These are phyloP conservation scores for Eruca vesicaria DNA, from an alignment of 441 rosid species.

Conservation along the genomic window DNA sequence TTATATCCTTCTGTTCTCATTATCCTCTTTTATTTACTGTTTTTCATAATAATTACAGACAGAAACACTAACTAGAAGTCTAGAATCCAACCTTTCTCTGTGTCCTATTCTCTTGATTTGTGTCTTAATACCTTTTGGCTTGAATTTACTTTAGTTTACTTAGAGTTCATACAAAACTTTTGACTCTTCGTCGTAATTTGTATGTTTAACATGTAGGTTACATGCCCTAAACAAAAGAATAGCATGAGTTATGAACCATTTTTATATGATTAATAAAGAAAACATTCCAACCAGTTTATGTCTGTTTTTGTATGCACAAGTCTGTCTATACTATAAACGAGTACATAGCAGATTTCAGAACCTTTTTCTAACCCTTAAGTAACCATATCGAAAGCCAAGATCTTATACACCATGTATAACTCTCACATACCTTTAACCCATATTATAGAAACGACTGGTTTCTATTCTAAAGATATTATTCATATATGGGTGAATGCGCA, in stretches of 20 bases:
- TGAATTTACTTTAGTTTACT: conserved; percentile 15
- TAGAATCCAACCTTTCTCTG: neutral
- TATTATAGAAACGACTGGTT: neutral
- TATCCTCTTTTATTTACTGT: conserved; percentile 14
- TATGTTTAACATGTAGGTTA: neutral
- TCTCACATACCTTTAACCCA: neutral
- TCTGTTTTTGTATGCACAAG: neutral
- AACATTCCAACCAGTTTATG: neutral
- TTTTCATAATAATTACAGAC: conserved; percentile 22
- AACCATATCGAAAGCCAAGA: neutral
- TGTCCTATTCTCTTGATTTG: conserved; percentile 22
- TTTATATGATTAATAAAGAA: neutral
- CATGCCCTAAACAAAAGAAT: neutral
- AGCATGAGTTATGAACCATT: neutral
- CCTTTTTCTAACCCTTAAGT: neutral
- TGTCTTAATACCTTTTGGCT: conserved; percentile 13
- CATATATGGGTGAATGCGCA: neutral
- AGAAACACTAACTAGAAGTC: conserved; percentile 22
- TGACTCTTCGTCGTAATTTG: conserved; percentile 20
- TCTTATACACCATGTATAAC: neutral
- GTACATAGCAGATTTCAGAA: neutral
- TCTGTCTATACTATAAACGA: neutral
- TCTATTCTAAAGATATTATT: neutral
- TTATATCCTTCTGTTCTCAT: conserved; percentile 16
- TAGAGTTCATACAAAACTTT: conserved; percentile 4